Evolutionary conservation across 164 flowering plant genomes (phyloP).

Genomic region (Chimonanthus salicifolius): DNA sequence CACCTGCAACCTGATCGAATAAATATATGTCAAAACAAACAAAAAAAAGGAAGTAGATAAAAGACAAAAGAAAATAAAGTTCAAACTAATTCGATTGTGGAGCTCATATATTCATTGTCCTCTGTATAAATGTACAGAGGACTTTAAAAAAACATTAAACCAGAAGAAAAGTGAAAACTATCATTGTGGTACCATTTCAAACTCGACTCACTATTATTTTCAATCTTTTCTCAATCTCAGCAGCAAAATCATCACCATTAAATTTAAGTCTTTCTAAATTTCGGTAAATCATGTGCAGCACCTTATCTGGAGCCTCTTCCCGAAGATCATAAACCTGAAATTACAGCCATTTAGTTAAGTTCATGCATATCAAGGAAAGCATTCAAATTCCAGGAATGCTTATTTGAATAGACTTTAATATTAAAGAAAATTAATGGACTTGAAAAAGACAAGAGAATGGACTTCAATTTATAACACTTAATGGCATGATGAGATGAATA

Average conservation of each 20-base stretch:
- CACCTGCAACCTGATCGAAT: constrained; percentile 83
- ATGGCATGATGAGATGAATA: not conserved
- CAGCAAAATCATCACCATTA: constrained; percentile 35
- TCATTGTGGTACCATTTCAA: not conserved
- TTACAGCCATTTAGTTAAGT: not conserved
- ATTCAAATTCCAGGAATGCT: not conserved
- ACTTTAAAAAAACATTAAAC: not conserved
- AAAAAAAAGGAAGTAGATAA: not conserved
- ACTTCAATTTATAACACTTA: too few species aligned
- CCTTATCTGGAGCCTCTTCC: constrained; percentile 62
- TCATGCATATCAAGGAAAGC: not conserved
- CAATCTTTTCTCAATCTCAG: constrained; percentile 45
- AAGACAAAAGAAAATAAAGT: not conserved
- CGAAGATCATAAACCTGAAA: constrained; percentile 76
- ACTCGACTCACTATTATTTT: constrained; percentile 62
- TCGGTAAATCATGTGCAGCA: constrained; percentile 43
- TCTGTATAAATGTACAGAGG: not conserved
- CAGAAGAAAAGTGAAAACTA: not conserved
- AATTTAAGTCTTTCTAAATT: constrained; percentile 49
- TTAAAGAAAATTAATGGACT: not conserved
- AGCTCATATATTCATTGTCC: not conserved
- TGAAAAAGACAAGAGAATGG: not conserved
- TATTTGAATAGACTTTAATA: not conserved
- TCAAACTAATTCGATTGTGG: not conserved
- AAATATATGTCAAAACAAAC: not conserved